Conservation (phyloP, 768 basidiomycete species). For the Dacryopinax primogenitus region DNA sequence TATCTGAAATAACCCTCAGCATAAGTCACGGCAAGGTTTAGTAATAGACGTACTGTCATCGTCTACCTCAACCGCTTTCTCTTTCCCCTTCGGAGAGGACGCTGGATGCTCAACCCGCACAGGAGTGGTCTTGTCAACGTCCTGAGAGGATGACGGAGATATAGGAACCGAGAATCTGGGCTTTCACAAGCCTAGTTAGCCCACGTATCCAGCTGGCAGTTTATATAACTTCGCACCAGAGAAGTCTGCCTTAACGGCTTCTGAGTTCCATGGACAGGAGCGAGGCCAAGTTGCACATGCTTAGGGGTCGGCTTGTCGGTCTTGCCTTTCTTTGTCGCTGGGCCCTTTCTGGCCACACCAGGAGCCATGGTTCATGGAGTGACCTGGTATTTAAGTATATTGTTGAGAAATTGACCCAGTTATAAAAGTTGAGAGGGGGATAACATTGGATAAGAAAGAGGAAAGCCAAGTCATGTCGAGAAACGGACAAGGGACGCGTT, state of each 20-base stretch:
- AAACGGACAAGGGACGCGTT: not conserved
- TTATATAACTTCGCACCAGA: not conserved
- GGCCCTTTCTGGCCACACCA: not conserved
- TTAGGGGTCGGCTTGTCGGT: not conserved
- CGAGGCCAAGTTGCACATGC: conserved; percentile 1
- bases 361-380: not conserved
- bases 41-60: not conserved
- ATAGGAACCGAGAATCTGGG: not conserved
- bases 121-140: not conserved
- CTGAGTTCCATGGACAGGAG: not conserved
- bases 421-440: not conserved
- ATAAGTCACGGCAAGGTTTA: not conserved
- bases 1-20: conserved; percentile 11
- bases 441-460: not conserved
- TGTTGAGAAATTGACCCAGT: not conserved
- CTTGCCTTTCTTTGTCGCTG: not conserved
- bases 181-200: not conserved
- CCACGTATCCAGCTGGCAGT: not conserved
- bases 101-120: too few species aligned
- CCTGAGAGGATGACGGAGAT: not conserved
- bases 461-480: not conserved
- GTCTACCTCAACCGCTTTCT: not conserved
- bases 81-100: not conserved
- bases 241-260: conserved; percentile 2
- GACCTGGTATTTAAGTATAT: not conserved